Conservation (phyloP, 2,329 filamentous ascomycete genomes). For the Falciphora oryzae region DNA sequence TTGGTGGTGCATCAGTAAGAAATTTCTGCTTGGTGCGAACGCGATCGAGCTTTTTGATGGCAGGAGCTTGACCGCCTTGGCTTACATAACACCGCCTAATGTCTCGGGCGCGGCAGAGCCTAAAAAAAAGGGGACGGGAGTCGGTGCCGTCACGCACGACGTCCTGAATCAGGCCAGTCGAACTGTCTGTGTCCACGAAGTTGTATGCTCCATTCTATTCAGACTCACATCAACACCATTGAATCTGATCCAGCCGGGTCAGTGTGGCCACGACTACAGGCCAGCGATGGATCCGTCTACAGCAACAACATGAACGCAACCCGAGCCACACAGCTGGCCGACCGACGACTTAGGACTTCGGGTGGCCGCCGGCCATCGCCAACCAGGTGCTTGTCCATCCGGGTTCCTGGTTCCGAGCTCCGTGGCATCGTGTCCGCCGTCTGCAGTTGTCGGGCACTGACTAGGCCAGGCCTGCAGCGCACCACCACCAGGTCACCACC, state of each 20-base stretch:
- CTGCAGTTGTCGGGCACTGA: neutral
- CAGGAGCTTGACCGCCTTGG: conserved; percentile 7
- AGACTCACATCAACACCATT: too few species aligned
- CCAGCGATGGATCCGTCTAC: neutral
- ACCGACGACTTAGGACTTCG: neutral
- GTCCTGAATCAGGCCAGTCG: too few species aligned
- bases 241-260: too few species aligned
- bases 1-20: neutral
- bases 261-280: neutral
- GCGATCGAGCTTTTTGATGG: conserved; percentile 2
- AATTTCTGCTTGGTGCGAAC: neutral
- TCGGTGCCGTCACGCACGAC: too few species aligned
- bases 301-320: neutral
- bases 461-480: neutral
- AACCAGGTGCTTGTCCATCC: neutral
- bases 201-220: too few species aligned
- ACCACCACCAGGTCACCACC: neutral
- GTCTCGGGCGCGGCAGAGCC: neutral
- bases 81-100: conserved; percentile 3
- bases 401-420: neutral
- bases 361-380: too few species aligned
- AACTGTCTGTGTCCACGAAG: too few species aligned
- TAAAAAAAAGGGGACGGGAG: too few species aligned
- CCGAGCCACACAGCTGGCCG: neutral
- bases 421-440: neutral